A percentile compares a stretch with the other conserved stretches of the same genome.
Conservation (phyloP, 345 rosid species). For the Pugionium dolabratum region DNA sequence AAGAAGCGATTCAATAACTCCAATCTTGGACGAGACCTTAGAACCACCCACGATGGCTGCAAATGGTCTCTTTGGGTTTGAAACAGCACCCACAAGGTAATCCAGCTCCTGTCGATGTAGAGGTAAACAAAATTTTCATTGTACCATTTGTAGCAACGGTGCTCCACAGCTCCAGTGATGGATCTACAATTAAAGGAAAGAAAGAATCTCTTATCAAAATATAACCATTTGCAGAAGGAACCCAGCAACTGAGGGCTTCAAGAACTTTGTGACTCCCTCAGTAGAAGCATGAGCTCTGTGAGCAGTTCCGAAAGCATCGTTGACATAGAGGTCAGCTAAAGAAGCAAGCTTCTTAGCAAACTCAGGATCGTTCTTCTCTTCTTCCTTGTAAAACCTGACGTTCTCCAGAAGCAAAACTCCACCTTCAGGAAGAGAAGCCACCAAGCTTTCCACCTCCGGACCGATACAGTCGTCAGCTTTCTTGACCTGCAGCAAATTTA, state of each 20-base stretch:
- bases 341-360: conserved; percentile 93
- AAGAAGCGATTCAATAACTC: conserved; percentile 88
- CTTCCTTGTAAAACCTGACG: conserved; percentile 87
- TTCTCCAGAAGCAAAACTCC: conserved; percentile 86
- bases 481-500: conserved; percentile 54
- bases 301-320: conserved; percentile 93
- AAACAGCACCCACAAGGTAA: conserved; percentile 90
- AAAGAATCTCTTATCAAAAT: neutral
- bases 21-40: conserved; percentile 87
- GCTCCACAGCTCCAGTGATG: neutral
- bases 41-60: conserved; percentile 93
- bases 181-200: neutral
- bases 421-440: conserved; percentile 66
- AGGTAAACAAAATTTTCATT: conserved; percentile 1
- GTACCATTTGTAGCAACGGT: conserved; percentile 1
- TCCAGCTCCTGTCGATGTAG: conserved; percentile 64
- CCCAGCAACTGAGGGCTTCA: conserved; percentile 94
- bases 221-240: conserved; percentile 87
- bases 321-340: conserved; percentile 79
- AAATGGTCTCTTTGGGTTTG: conserved; percentile 85
- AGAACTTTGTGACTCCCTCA: conserved; percentile 79
- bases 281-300: conserved; percentile 97
- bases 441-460: conserved; percentile 71
- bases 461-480: conserved; percentile 86
- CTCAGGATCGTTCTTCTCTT: conserved; percentile 95